Percentiles rank a stretch among this genome's conserved stretches.
Evolutionary conservation across 345 rosid species (phyloP).

Genomic region (Eucalyptus albens): DNA sequence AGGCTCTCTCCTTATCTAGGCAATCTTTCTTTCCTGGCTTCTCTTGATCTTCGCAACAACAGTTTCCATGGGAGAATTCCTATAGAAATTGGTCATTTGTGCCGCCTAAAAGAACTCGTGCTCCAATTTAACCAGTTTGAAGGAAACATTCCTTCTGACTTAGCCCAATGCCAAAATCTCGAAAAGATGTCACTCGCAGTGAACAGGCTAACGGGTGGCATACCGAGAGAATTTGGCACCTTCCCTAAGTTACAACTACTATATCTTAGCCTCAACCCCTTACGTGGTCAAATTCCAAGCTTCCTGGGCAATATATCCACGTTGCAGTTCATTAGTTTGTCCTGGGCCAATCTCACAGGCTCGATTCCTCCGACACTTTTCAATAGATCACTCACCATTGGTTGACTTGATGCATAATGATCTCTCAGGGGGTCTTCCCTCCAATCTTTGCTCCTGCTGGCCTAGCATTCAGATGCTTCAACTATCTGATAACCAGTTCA

Average conservation of each 20-base stretch:
- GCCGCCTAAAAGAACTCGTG: fast-evolving
- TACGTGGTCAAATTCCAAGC: neutral
- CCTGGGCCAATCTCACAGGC: neutral
- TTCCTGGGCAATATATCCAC: neutral
- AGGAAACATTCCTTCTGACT: neutral
- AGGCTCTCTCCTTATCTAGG: neutral
- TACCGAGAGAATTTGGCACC: neutral
- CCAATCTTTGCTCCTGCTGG: neutral
- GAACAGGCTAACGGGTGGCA: no score
- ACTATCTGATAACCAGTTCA: neutral
- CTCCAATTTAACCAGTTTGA: neutral
- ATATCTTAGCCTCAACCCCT: neutral
- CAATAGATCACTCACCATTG: neutral
- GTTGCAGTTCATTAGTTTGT: neutral
- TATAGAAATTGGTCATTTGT: neutral
- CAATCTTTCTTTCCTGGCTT: neutral
- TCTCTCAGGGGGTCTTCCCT: neutral
- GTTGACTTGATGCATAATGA: neutral
- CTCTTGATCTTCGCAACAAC: neutral
- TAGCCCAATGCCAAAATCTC: neutral
- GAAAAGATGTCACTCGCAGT: fast-evolving
- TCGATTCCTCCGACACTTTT: neutral
- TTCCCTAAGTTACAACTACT: neutral
- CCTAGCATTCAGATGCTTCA: neutral
- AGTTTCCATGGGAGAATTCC: neutral